Conservation (phyloP, 2,329 filamentous ascomycete genomes). For the Cladophialophora immunda region DNA sequence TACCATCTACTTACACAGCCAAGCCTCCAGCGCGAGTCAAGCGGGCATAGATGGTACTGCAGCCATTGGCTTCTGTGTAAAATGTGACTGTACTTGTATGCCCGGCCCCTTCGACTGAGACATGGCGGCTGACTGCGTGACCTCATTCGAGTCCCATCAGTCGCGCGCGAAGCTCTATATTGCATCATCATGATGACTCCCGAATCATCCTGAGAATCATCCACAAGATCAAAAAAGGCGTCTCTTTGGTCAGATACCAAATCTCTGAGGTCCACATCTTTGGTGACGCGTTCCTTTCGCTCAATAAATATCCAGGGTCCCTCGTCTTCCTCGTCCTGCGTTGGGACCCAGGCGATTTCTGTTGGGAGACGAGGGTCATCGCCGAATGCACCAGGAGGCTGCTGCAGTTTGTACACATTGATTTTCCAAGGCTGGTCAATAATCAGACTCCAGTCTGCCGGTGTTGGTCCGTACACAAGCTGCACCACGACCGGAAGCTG, state of each 20-base stretch:
- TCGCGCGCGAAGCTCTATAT: slow-evolving; percentile 1
- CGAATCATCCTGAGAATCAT: slow-evolving; percentile 10
- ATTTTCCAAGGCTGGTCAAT: background rate
- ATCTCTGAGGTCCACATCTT: background rate
- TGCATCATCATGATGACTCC: slow-evolving; percentile 8
- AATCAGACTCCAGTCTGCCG: slow-evolving; percentile 7
- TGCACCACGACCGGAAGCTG: too few relatives aligned
- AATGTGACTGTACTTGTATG: too few relatives aligned
- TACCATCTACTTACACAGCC: background rate
- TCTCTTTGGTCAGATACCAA: background rate
- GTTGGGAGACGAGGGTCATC: background rate
- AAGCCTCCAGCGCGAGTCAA: slow-evolving; percentile 8
- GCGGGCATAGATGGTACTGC: slow-evolving; percentile 4
- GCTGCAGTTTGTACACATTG: slow-evolving; percentile 1
- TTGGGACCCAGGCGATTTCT: background rate
- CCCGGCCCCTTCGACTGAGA: background rate
- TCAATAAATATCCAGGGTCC: background rate
- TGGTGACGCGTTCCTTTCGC: background rate
- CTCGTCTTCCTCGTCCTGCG: background rate
- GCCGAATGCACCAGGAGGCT: slow-evolving; percentile 1
- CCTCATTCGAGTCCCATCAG: background rate
- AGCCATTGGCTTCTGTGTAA: too few relatives aligned
- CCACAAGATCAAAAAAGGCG: background rate
- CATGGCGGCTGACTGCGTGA: slow-evolving; percentile 7
- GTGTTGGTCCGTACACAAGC: slow-evolving; percentile 9